A percentile compares a stretch with the other conserved stretches of the same genome.
Conservation (phyloP, 768 basidiomycete species). For the Rhizopogon vesiculosus region DNA sequence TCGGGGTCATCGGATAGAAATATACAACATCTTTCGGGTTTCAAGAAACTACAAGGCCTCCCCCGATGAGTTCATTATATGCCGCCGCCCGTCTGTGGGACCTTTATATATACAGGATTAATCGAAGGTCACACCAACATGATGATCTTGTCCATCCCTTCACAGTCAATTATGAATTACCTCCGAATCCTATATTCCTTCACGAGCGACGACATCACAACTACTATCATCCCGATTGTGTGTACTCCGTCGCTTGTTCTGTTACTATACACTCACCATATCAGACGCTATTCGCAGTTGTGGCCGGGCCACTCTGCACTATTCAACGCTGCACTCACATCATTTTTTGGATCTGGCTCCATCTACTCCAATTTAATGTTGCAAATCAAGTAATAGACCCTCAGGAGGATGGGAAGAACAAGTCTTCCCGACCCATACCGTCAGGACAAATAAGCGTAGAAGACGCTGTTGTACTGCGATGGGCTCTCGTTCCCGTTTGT, state of each 20-base stretch:
- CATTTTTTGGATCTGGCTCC: slow-evolving; percentile 40
- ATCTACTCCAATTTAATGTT: slow-evolving; percentile 40
- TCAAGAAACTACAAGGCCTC: neutral
- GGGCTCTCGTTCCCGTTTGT: slow-evolving; percentile 31
- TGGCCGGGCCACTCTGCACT: slow-evolving; percentile 26
- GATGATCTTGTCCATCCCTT: neutral
- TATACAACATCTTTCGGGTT: neutral
- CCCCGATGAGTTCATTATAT: neutral
- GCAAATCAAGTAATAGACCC: slow-evolving; percentile 38
- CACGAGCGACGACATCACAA: slow-evolving; percentile 42
- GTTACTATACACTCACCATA: neutral
- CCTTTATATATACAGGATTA: neutral
- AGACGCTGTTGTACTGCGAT: slow-evolving; percentile 31
- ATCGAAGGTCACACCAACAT: neutral
- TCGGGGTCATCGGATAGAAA: neutral
- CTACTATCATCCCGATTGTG: slow-evolving; percentile 43
- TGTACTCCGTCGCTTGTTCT: slow-evolving; percentile 7
- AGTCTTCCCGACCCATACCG: slow-evolving; percentile 41
- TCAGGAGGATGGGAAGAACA: slow-evolving; percentile 41
- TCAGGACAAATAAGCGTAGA: slow-evolving; percentile 34
- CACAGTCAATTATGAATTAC: slow-evolving; percentile 1
- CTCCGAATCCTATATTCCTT: slow-evolving; percentile 34
- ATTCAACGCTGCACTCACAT: slow-evolving; percentile 17
- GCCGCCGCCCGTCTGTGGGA: neutral
- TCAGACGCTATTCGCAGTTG: slow-evolving; percentile 30